Evolutionary conservation across 2,329 filamentous ascomycete genomes (phyloP), one percentile per base, ranked within the genome.

Genomic region (Trichoderma sp.): DNA sequence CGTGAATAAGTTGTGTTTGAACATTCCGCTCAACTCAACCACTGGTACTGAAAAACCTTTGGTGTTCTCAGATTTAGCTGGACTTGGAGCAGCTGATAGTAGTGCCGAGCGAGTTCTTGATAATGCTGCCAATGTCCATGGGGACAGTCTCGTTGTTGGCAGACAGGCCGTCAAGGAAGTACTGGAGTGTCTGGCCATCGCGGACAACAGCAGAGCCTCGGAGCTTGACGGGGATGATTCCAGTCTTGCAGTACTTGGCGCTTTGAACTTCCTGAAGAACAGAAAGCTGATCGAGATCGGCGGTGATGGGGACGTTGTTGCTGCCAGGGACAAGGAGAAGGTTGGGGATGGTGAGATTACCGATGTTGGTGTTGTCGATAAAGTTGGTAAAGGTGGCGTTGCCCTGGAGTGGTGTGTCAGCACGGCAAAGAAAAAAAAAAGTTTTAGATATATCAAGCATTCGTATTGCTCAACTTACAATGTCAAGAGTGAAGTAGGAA

Each of bases 381-480:
- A 81, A 86, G 75, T 88, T 88, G 77, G 83, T 79, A 78, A 91
- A 90, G 33, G 85, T 86, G 43, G 87, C 82, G 74, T 91, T 90
- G 73, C 90, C 90, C 83, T 89, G 7, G n/a, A 37, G 58, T 27
- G 49, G 24, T 10, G 35, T 31, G 63, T 69, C 33, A 73, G 70
- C 40, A 33, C 33, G 33, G 33, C n/a, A 49, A 10, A 5, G 10
- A 24, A 29, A 21, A n/a, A 21, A n/a, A 11, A 40, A 8, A 13
- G 16, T 8, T 43, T 60, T 27, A 8, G 10, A 49, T 19, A 11
- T 19, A 24, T 49, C 29, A 40, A 7, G 16, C 13, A 56, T 60
- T 73, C 33, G 19, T 24, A 8, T 53, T 21, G 16, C 5, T 37
- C 4, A 24, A 81, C 85, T 79, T 80, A 88, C 87, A 74, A 92